Evolutionary conservation across 2,329 filamentous ascomycete species (phyloP), one percentile per base, ranked within the genome.

Genomic region (Domatiomyces globalis): DNA sequence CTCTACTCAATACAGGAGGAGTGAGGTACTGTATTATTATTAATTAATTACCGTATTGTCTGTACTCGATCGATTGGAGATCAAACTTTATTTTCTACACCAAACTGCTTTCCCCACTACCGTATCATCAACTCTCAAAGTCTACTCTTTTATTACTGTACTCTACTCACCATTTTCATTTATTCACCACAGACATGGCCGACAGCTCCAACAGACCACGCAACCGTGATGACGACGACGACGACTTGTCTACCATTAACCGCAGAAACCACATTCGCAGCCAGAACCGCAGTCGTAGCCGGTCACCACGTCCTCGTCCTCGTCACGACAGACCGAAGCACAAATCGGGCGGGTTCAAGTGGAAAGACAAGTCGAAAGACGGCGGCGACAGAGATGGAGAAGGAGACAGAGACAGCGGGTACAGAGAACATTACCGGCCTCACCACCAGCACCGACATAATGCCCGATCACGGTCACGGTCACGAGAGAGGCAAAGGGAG

Each of bases 311-410:
- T 5, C 33, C 10, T 5, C 33, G 42, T 67, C 68, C 27, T 49
- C 70, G 74, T 49, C 69, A 73, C 39, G 63, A 59, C 49, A 46
- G 46, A 22, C 50, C 48, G 4, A 51, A 43, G 49, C 48, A 46
- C 48, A 22, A 12, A 19, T 45, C 53, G 39, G 63, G 67, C 36
- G 70, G 70, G 4, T 71, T 72, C 57, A 65, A 67, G 47, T 71
- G 71, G 69, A 72, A 72, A 49, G 69, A 72, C 45, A 71, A 73
- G 57, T 70, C 74, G 42, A 66, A 69, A 27, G 68, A 71, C 50
- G 69, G 77, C 56, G 76, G 77, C 49, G 79, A 79, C 51, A 64
- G 68, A 53, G 66, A 66, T 46, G 58, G 61, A 47, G 58, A 61
- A 59, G 60, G 54, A 62, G 43, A 54, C 59, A 57, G 58, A 64